Percentiles rank a stretch among this genome's conserved stretches.
Conservation (phyloP, 257 asterid species). For the Capsicum chinense region DNA sequence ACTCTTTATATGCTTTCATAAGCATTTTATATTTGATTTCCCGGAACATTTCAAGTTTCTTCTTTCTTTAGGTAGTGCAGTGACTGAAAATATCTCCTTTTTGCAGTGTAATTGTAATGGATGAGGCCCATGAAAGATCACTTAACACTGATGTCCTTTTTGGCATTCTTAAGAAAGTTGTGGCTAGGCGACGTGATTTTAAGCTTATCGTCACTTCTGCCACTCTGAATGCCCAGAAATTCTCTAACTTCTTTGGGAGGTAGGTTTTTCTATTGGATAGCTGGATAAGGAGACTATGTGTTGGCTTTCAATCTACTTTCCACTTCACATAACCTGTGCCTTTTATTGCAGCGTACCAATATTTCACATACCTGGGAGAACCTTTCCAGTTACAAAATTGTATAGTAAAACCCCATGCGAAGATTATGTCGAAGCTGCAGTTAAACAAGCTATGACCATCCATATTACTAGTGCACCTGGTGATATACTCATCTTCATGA, state of each 20-base stretch:
- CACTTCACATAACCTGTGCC: not conserved
- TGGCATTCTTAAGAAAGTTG: slow-evolving; percentile 95
- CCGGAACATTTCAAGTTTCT: not conserved
- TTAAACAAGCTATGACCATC: slow-evolving; percentile 90
- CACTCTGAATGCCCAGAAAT: slow-evolving; percentile 87
- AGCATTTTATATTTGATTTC: not conserved
- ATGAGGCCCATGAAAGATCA: slow-evolving; percentile 98
- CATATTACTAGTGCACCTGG: slow-evolving; percentile 96
- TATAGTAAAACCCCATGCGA: slow-evolving; percentile 91
- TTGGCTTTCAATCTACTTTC: not conserved
- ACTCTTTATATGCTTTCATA: not conserved
- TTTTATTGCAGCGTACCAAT: slow-evolving; percentile 77
- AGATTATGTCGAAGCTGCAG: slow-evolving; percentile 97
- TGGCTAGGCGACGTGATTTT: slow-evolving; percentile 93
- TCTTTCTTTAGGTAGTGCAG: slow-evolving; percentile 14
- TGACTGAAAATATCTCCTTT: slow-evolving; percentile 27
- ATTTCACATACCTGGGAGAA: slow-evolving; percentile 95
- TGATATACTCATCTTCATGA: slow-evolving; percentile 95
- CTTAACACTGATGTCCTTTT: slow-evolving; percentile 86
- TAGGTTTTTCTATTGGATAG: slow-evolving; percentile 37
- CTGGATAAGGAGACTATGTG: not conserved
- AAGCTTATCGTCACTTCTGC: slow-evolving; percentile 98
- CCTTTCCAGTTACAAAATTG: slow-evolving; percentile 79
- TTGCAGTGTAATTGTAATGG: slow-evolving; percentile 86
- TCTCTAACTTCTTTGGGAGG: slow-evolving; percentile 95